Percentiles rank a stretch among this genome's conserved stretches.
These are phyloP conservation scores for Neoarthrinium moseri DNA, from an alignment of 2,329 filamentous ascomycete species.

Conservation along the genomic window DNA sequence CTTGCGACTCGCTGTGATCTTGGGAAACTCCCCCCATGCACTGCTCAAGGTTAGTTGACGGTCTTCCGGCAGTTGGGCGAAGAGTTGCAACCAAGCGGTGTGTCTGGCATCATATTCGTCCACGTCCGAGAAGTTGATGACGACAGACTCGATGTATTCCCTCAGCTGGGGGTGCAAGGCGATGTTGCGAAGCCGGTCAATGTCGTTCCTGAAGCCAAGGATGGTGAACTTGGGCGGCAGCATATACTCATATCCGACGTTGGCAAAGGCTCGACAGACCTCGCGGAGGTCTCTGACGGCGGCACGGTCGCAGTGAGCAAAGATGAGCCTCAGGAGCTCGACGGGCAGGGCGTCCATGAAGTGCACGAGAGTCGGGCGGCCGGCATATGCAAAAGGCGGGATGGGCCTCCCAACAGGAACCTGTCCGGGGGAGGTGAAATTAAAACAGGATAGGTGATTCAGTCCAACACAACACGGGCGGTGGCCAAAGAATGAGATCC, in stretches of 20 bases:
- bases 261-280: constrained; percentile 34
- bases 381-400: neutral
- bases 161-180: constrained; percentile 41
- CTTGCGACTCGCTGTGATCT: constrained; percentile 32
- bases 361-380: neutral
- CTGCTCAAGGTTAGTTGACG: constrained; percentile 31
- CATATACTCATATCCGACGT: constrained; percentile 42
- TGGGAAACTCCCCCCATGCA: constrained; percentile 35
- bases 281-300: constrained; percentile 41
- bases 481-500: neutral
- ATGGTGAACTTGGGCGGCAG: constrained; percentile 39
- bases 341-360: constrained; percentile 34
- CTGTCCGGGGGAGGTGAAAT: constrained; percentile 1
- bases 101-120: constrained; percentile 38
- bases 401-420: neutral
- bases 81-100: constrained; percentile 33
- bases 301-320: constrained; percentile 35
- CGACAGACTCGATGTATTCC: constrained; percentile 39
- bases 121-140: constrained; percentile 43
- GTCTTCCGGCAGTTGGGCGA: constrained; percentile 34
- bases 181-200: constrained; percentile 41
- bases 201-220: constrained; percentile 44
- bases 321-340: constrained; percentile 42
- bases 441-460: neutral
- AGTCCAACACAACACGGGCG: neutral